phyloP scores from a whole-genome alignment of 2,329 filamentous ascomycete species.

The Monilinia polystroma region DNA sequence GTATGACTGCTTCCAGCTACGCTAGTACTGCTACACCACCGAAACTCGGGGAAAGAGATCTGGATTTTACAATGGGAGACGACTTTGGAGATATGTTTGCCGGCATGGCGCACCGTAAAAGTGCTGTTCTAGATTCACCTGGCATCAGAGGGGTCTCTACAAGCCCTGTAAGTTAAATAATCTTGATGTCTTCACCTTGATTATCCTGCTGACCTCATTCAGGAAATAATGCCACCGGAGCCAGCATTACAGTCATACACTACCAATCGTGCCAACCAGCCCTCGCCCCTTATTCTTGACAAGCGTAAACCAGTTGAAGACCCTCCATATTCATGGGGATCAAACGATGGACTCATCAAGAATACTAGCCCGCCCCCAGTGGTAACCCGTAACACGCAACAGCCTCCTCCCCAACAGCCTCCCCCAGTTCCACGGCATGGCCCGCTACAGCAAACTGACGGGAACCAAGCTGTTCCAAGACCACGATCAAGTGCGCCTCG shows the following conservation, averaged over 20 bases:
- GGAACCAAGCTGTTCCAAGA: conserved; percentile 23
- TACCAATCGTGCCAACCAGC: conserved; percentile 31
- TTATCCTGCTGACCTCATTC: conserved; percentile 23
- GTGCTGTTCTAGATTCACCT: conserved; percentile 34
- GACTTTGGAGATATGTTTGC: conserved; percentile 42
- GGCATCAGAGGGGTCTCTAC: conserved; percentile 31
- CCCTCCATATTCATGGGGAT: conserved; percentile 39
- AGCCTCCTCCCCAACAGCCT: conserved; percentile 19
- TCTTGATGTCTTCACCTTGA: neutral
- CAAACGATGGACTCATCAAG: conserved; percentile 37
- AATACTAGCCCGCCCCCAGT: conserved; percentile 34
- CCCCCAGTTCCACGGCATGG: conserved; percentile 21
- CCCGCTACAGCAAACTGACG: conserved; percentile 14
- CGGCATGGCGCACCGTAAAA: conserved; percentile 38
- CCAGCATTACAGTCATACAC: conserved; percentile 30
- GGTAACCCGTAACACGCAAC: conserved; percentile 28
- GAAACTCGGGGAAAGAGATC: conserved; percentile 36
- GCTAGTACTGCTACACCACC: conserved; percentile 41
- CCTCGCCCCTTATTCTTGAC: conserved; percentile 37
- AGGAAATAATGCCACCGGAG: conserved; percentile 32
- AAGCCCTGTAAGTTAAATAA: conserved; percentile 36
- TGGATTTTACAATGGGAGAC: conserved; percentile 39
- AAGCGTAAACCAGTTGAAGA: conserved; percentile 34
- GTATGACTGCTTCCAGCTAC: conserved; percentile 39
- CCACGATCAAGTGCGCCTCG: conserved; percentile 15